Evolutionary conservation across 202 grass and related monocot species (phyloP).

Genomic region (Saccharum hybrid): DNA sequence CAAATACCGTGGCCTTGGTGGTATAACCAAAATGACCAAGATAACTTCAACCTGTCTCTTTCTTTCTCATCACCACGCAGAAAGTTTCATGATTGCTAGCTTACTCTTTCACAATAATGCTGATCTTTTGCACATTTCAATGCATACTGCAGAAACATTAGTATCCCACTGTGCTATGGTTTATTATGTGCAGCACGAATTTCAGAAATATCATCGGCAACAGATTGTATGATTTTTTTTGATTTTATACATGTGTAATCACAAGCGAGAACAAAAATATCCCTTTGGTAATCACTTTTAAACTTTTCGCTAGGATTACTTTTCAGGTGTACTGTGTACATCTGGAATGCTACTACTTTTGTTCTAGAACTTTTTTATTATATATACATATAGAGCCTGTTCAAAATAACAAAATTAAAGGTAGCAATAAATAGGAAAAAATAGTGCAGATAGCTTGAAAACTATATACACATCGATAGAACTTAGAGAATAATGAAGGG

Average conservation of each 20-base stretch:
- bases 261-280: neutral
- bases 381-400: neutral
- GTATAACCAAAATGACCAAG: neutral
- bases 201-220: neutral
- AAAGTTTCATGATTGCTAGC: slow-evolving; percentile 28
- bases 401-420: neutral
- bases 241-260: neutral
- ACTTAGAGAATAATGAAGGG: neutral
- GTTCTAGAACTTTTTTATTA: neutral
- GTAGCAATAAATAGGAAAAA: too few species aligned
- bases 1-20: neutral
- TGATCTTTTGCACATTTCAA: neutral
- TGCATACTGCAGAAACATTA: neutral
- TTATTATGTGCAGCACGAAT: neutral
- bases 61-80: slow-evolving; percentile 14
- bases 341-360: neutral
- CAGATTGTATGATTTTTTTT: neutral
- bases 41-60: slow-evolving; percentile 11
- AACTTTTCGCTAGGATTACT: neutral
- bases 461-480: neutral
- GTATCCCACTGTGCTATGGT: neutral
- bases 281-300: neutral
- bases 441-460: neutral
- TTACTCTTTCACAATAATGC: neutral
- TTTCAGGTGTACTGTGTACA: neutral